Percentiles rank a stretch among this genome's conserved stretches.
phyloP scores from a whole-genome alignment of 441 rosid species.

The California macrophylla region DNA sequence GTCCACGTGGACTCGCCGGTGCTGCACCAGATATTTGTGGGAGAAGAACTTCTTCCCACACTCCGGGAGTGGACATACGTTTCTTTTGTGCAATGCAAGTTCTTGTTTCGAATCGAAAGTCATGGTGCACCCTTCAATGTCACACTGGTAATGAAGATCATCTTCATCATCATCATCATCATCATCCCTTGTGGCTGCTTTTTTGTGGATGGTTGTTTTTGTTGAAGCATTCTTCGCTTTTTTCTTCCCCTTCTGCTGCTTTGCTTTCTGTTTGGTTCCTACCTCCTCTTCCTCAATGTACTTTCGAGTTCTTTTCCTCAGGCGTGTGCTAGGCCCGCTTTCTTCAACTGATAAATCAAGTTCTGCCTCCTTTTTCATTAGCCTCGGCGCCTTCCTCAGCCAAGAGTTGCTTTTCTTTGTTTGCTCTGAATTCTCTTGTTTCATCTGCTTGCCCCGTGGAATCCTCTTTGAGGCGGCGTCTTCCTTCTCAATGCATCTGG shows the following conservation, averaged over 20 bases:
- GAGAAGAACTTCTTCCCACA: constrained; percentile 91
- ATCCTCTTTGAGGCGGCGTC: constrained; percentile 31
- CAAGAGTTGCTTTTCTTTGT: constrained; percentile 16
- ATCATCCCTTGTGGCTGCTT: constrained; percentile 34
- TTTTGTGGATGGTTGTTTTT: constrained; percentile 26
- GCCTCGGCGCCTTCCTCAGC: constrained; percentile 16
- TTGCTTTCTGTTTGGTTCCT: constrained; percentile 35
- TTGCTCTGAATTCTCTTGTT: constrained; percentile 26
- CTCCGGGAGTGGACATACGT: constrained; percentile 80
- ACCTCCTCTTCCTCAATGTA: constrained; percentile 24
- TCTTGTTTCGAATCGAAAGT: constrained; percentile 63
- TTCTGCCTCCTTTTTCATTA: constrained; percentile 35
- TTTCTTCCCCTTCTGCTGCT: constrained; percentile 44
- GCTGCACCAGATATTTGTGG: constrained; percentile 94
- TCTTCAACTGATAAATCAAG: constrained; percentile 26
- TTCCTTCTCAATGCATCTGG: constrained; percentile 28
- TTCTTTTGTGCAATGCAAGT: constrained; percentile 67
- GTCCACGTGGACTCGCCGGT: constrained; percentile 69
- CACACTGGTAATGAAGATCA: constrained; percentile 65
- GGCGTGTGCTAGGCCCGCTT: constrained; percentile 84
- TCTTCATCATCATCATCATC: constrained; percentile 54
- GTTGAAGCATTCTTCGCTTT: constrained; percentile 29
- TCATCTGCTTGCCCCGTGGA: constrained; percentile 19
- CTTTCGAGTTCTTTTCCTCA: constrained; percentile 53
- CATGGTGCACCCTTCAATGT: constrained; percentile 90